Conservation (phyloP, 2,329 filamentous ascomycete species). For the Diaporthe citrichinensis region DNA sequence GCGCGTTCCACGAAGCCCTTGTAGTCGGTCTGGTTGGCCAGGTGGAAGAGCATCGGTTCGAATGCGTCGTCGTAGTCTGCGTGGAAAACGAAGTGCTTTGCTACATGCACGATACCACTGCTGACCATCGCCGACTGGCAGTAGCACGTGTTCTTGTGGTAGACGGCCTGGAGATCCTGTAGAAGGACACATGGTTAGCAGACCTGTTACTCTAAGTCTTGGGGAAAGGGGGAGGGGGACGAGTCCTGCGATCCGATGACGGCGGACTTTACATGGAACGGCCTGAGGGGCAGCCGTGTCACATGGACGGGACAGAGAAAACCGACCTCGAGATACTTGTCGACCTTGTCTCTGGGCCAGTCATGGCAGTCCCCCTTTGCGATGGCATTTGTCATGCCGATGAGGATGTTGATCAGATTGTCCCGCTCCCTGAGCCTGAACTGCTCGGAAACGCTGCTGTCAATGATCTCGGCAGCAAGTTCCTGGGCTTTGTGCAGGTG, state of each 20-base stretch:
- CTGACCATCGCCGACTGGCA: background rate
- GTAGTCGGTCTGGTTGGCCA: background rate
- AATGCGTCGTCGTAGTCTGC: slow-evolving; percentile 22
- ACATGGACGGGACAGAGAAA: background rate
- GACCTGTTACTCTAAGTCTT: background rate
- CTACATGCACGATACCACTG: background rate
- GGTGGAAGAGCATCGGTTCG: slow-evolving; percentile 21
- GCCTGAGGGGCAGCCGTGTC: background rate
- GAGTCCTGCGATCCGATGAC: background rate
- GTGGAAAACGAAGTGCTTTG: slow-evolving; percentile 15
- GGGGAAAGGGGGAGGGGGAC: fast-evolving
- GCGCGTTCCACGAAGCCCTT: background rate
- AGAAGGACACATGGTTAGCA: background rate
- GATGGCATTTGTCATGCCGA: background rate
- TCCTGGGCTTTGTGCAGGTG: background rate
- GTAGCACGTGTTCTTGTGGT: background rate
- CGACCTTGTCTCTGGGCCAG: slow-evolving; percentile 23
- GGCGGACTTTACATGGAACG: background rate
- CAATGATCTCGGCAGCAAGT: background rate
- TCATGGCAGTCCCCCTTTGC: background rate
- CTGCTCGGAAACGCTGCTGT: slow-evolving; percentile 9
- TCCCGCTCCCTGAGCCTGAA: slow-evolving; percentile 1
- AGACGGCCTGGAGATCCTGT: slow-evolving; percentile 6
- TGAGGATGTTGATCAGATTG: background rate
- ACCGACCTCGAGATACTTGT: slow-evolving; percentile 21